Conservation (phyloP, 176 grass and related monocot genomes). For the Oryza brachyantha region DNA sequence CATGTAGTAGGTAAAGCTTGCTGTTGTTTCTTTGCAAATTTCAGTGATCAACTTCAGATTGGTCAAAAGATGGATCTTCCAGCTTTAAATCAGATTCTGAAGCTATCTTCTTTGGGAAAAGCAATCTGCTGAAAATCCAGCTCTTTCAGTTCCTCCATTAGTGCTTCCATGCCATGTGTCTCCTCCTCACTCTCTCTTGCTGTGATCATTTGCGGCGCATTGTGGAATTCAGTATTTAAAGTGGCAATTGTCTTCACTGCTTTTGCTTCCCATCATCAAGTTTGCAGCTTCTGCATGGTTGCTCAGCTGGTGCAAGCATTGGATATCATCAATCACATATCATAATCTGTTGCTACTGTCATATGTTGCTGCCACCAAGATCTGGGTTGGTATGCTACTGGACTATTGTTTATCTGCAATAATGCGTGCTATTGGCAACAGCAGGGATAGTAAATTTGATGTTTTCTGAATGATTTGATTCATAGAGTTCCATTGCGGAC, state of each 20-base stretch:
- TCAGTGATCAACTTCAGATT: not conserved
- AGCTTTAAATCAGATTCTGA: not conserved
- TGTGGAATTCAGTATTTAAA: not conserved
- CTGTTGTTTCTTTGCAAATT: slow-evolving; percentile 1
- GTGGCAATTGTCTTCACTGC: not conserved
- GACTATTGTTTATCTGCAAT: slow-evolving; percentile 17
- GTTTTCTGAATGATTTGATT: slow-evolving; percentile 23
- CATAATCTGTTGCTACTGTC: not conserved
- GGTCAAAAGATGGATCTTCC: not conserved
- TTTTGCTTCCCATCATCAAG: not conserved
- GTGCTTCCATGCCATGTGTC: not conserved
- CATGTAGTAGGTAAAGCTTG: not conserved
- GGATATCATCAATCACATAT: not conserved
- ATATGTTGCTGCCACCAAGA: not conserved
- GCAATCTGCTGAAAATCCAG: not conserved
- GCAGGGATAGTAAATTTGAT: slow-evolving; percentile 25
- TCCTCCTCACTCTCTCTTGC: slow-evolving; percentile 14
- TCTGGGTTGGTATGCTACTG: not conserved
- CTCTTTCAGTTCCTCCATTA: not conserved
- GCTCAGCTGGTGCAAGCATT: not conserved
- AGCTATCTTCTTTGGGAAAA: slow-evolving; percentile 13
- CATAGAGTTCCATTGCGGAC: not conserved
- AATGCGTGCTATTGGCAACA: slow-evolving; percentile 1
- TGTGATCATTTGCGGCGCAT: not conserved
- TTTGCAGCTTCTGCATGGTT: not conserved